These are phyloP conservation scores for Citropsis articulata DNA, from an alignment of 345 rosid genomes.

Conservation along the genomic window DNA sequence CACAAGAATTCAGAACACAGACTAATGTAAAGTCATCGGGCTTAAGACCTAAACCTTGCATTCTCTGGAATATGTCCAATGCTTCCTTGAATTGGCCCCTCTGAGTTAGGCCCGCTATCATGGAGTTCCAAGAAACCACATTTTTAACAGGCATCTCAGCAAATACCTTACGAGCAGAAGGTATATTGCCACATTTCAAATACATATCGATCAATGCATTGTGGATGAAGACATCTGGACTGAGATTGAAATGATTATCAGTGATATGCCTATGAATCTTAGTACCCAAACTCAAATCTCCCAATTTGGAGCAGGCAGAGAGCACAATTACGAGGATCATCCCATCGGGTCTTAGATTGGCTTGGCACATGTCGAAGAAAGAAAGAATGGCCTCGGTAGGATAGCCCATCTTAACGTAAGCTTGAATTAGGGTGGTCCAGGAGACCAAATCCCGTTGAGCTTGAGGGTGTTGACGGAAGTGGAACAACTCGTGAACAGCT, in stretches of 20 bases:
- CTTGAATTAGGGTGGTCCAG: conserved; percentile 58
- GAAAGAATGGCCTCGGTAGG: conserved; percentile 30
- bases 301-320: conserved; percentile 45
- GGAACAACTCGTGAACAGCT: conserved; percentile 36
- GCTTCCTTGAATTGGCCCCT: conserved; percentile 47
- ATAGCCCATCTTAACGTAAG: conserved; percentile 33
- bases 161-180: conserved; percentile 32
- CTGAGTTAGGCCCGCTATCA: conserved; percentile 48
- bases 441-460: conserved; percentile 41
- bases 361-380: conserved; percentile 38
- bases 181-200: conserved; percentile 36
- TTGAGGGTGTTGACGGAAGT: conserved; percentile 24
- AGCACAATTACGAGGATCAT: conserved; percentile 42
- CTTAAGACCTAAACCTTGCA: conserved; percentile 36
- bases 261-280: conserved; percentile 33
- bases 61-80: conserved; percentile 28
- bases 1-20: conserved; percentile 41
- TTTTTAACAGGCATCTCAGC: conserved; percentile 42
- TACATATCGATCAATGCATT: conserved; percentile 53
- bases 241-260: conserved; percentile 19
- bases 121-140: conserved; percentile 52
- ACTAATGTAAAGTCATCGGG: conserved; percentile 41
- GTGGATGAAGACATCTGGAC: conserved; percentile 43
- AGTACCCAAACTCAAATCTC: conserved; percentile 43
- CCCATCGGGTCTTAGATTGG: conserved; percentile 29